Evolutionary conservation across 2,329 filamentous ascomycete species (phyloP).

Genomic region (Colletotrichum tabaci): DNA sequence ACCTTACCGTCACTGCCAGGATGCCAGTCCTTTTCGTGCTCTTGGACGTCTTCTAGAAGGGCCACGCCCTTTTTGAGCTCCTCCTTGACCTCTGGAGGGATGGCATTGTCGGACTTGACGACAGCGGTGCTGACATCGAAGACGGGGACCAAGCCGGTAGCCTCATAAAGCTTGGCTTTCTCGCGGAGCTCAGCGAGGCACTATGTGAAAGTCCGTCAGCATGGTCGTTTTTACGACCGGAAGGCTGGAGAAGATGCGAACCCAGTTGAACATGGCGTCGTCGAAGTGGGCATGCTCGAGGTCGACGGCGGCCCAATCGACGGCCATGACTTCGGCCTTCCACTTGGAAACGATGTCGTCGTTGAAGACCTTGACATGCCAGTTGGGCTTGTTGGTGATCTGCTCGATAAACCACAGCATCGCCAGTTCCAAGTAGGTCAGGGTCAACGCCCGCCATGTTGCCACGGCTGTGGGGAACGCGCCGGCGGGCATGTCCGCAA

Average conservation of each 20-base stretch:
- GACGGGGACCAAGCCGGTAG: constrained; percentile 52
- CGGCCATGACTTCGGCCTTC: constrained; percentile 43
- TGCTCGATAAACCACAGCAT: constrained; percentile 49
- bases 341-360: constrained; percentile 47
- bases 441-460: constrained; percentile 24
- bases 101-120: constrained; percentile 54
- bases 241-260: constrained; percentile 36
- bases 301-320: constrained; percentile 49
- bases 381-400: constrained; percentile 49
- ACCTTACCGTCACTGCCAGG: constrained; percentile 70
- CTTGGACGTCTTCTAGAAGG: constrained; percentile 65
- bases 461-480: constrained; percentile 20
- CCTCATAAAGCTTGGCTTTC: constrained; percentile 53
- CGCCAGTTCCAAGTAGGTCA: constrained; percentile 41
- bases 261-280: constrained; percentile 49
- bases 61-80: constrained; percentile 60
- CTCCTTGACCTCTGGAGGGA: constrained; percentile 47
- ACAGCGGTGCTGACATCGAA: constrained; percentile 51
- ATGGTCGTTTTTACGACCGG: neutral
- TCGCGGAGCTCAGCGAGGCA: constrained; percentile 51
- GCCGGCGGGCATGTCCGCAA: neutral
- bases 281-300: constrained; percentile 48
- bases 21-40: constrained; percentile 71
- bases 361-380: constrained; percentile 48
- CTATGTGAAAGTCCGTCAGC: constrained; percentile 42